A percentile compares a stretch with the other conserved stretches of the same genome.
These are phyloP conservation scores for Rhodotorula paludigena DNA, from an alignment of 768 basidiomycete species.

Conservation along the genomic window DNA sequence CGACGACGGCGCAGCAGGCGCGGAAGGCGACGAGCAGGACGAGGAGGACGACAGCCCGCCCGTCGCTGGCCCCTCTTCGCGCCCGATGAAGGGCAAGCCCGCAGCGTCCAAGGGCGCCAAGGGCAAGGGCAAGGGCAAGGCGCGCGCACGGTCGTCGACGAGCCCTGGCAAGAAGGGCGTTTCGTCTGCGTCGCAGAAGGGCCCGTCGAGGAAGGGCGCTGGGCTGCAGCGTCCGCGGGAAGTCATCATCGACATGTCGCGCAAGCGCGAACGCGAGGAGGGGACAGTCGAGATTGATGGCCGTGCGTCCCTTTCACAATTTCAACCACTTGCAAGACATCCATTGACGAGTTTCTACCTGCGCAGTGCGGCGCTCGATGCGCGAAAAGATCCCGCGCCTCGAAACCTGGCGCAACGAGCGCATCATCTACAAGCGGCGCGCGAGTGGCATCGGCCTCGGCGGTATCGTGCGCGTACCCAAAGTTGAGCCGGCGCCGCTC, in stretches of 20 bases:
- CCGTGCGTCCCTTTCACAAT: conserved; percentile 17
- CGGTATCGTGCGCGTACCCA: conserved; percentile 59
- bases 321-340: no score
- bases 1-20: background rate
- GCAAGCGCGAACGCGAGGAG: conserved; percentile 12
- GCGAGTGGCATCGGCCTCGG: conserved; percentile 57
- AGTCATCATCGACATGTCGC: conserved; percentile 3
- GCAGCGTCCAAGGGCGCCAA: conserved; percentile 13
- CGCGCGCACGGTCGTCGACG: background rate
- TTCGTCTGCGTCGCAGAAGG: background rate
- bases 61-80: background rate
- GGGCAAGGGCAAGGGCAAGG: conserved; percentile 13
- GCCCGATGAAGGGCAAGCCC: background rate
- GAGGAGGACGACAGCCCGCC: conserved; percentile 5
- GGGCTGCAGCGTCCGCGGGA: background rate
- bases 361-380: conserved; percentile 64
- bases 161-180: background rate
- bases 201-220: background rate
- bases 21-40: conserved; percentile 16
- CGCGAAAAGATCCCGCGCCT: conserved; percentile 69
- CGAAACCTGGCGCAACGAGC: conserved; percentile 90
- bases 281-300: conserved; percentile 37
- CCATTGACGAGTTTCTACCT: background rate
- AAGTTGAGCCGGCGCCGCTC: conserved; percentile 55
- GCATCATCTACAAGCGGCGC: conserved; percentile 70